Base-by-base conservation (phyloP, 768 basidiomycete genomes). In the Hygrophorus russula region DNA sequence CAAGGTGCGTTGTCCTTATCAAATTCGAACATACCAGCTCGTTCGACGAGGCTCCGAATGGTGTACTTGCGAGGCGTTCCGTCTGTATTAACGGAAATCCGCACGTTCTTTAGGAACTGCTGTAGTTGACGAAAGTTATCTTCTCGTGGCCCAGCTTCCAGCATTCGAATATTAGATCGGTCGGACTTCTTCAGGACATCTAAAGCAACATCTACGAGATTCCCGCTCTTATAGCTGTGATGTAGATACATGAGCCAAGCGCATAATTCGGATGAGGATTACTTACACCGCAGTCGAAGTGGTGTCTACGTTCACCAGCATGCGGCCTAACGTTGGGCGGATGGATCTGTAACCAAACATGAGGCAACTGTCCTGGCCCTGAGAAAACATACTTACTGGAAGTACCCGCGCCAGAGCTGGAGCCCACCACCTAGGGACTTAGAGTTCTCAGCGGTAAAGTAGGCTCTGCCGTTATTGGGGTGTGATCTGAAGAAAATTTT, bases 321-420 rank as follows among this genome's bases (percentile, higher is more conserved):
- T 65, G 7, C 59, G 45, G 0, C 59, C 61, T 0, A 60, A 44
- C 1, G 65, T 58, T 0, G 71, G 73, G 1, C 74, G 65, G 31
- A 75, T 69, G 36, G 68, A 71, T 47, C 72, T 74, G 36, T 12
- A 24, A 30, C 35, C 11, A 49, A 8, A n/a, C 4, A 27, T 15
- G 2, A 24, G 31, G 30, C 42, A 36, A 18, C 12, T 7, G 42
- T 8, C 13, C n/a, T 10, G 13, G 17, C 3, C 1, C 12, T 14
- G n/a, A 10, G 32, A 6, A 29, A 24, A 33, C 4, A n/a, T 19
- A 51, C 68, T 20, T 43, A 76, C 75, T 74, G 73, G 44, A 67
- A 75, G 34, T 62, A 73, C 0, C 75, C 75, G 6, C 66, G 58
- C 58, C 70, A 67, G 0, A 76, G 45, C 31, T 72, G 68, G 0